Evolutionary conservation across 805 yeast species (phyloP), one percentile per base, ranked within the genome.

Genomic region (Metschnikowia baotianmanensis): DNA sequence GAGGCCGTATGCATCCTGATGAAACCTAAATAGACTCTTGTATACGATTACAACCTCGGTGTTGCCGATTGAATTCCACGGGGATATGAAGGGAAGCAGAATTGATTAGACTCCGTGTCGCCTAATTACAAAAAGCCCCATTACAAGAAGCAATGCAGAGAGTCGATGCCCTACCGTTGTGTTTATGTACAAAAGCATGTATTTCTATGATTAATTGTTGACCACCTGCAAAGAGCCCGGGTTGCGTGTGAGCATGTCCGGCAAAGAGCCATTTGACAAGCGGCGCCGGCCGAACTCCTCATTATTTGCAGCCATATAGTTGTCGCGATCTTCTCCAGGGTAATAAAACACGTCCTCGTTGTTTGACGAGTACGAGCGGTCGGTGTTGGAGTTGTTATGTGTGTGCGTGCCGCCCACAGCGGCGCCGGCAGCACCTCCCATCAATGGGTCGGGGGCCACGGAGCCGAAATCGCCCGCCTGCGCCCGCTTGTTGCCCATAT

Each of bases 231-330:
- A 58, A 4, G 76, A 67, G 29, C 76, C 74, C 8, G 69, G 69
- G 38, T 62, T 62, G 46, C 75, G 61, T 5, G 75, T 76, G 39
- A 56, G 56, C 61, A 58, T 58, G 51, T 76, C 80, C 1, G 79
- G 82, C 40, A 77, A 56, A 9, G 80, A 75, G 13, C 80, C 78
- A 45, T 76, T 69, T 53, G 80, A 74, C 43, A 77, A 63, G 45
- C 78, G 65, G 46, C 77, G 65, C 34, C 76, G 67, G 16, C 77
- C 78, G 42, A 55, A 55, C 41, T 62, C 74, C 40, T 47, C 52
- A 13, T 38, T 40, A 10, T 19, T 23, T n/a, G 47, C 38, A 3
- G 40, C 29, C 9, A 21, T 24, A 19, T 23, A 40, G 13, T 30
- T 28, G 22, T 43, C 43, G n/a, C 23, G 24, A 8, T 19, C 31